Conservation (phyloP, 352 stramenopile genomes). For the Phytophthora ohioensis region DNA sequence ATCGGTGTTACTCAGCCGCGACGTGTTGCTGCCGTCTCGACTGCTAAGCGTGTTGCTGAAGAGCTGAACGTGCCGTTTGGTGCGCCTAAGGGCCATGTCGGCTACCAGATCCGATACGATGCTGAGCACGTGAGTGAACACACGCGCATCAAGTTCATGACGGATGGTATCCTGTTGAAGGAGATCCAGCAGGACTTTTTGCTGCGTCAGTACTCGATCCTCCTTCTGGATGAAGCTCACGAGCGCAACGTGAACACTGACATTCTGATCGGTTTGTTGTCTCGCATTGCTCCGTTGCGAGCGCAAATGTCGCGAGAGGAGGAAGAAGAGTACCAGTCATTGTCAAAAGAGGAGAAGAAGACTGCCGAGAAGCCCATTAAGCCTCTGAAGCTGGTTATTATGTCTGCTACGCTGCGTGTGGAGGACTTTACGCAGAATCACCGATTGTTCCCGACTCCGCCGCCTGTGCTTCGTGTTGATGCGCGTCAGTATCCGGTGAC, state of each 20-base stretch:
- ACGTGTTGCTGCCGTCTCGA: slow-evolving; percentile 98
- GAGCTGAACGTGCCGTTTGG: slow-evolving; percentile 94
- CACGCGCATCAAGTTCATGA: slow-evolving; percentile 99
- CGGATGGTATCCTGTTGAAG: slow-evolving; percentile 98
- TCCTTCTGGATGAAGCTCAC: slow-evolving; percentile 96
- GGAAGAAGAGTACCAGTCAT: slow-evolving; percentile 54
- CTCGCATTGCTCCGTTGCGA: slow-evolving; percentile 93
- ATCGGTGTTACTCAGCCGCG: slow-evolving; percentile 98
- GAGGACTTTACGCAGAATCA: slow-evolving; percentile 97
- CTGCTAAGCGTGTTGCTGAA: slow-evolving; percentile 97
- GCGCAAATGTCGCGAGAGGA: slow-evolving; percentile 88
- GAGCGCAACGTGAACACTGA: slow-evolving; percentile 97
- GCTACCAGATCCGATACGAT: slow-evolving; percentile 99
- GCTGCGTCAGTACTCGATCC: slow-evolving; percentile 80
- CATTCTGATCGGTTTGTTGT: slow-evolving; percentile 97
- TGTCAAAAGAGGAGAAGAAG: slow-evolving; percentile 53
- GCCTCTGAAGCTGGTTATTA: slow-evolving; percentile 92
- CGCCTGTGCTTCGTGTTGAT: slow-evolving; percentile 94
- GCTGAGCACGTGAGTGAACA: slow-evolving; percentile 89
- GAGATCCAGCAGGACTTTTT: slow-evolving; percentile 94
- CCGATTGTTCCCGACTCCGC: slow-evolving; percentile 91
- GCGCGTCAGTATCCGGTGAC: slow-evolving; percentile 97
- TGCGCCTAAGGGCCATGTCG: slow-evolving; percentile 79
- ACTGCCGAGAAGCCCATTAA: slow-evolving; percentile 67
- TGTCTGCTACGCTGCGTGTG: slow-evolving; percentile 98